Evolutionary conservation across 139 green algal genomes (phyloP).

Genomic region (Zygnema circumcarinatum): DNA sequence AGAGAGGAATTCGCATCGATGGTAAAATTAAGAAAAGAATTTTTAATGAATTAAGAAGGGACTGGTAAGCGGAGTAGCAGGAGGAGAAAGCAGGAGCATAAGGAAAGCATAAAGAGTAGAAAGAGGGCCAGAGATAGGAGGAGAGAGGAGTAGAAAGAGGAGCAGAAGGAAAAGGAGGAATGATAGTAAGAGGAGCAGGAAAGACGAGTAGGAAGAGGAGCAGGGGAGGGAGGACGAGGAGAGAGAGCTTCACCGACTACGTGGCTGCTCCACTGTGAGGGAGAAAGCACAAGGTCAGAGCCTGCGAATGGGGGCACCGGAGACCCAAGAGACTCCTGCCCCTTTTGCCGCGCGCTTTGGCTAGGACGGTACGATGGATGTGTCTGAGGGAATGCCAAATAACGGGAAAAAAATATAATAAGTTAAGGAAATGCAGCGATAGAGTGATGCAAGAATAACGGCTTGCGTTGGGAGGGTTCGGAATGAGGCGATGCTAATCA

Average conservation of each 20-base stretch:
- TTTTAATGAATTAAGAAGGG: too few species aligned
- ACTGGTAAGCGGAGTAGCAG: too few species aligned
- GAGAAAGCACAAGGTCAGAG: slow-evolving; percentile 77
- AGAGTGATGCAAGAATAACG: too few species aligned
- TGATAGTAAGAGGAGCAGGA: not conserved
- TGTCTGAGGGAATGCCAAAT: too few species aligned
- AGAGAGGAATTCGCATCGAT: not conserved
- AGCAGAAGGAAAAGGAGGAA: not conserved
- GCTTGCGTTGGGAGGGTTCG: too few species aligned
- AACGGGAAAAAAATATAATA: too few species aligned
- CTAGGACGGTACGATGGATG: slow-evolving; percentile 43
- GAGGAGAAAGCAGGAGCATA: too few species aligned
- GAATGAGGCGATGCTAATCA: too few species aligned
- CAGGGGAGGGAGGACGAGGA: not conserved
- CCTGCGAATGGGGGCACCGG: slow-evolving; percentile 68
- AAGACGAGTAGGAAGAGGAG: not conserved
- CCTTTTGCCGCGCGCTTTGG: slow-evolving; percentile 2
- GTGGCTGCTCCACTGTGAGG: slow-evolving; percentile 71
- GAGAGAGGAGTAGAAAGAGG: not conserved
- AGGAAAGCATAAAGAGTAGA: not conserved
- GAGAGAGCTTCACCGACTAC: slow-evolving; percentile 62
- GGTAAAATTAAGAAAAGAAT: too few species aligned
- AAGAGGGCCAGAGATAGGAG: not conserved
- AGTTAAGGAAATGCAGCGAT: too few species aligned
- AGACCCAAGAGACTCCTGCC: too few species aligned